phyloP scores from a whole-genome alignment of 169 alveolate species.

The Perkinsus marinus region DNA sequence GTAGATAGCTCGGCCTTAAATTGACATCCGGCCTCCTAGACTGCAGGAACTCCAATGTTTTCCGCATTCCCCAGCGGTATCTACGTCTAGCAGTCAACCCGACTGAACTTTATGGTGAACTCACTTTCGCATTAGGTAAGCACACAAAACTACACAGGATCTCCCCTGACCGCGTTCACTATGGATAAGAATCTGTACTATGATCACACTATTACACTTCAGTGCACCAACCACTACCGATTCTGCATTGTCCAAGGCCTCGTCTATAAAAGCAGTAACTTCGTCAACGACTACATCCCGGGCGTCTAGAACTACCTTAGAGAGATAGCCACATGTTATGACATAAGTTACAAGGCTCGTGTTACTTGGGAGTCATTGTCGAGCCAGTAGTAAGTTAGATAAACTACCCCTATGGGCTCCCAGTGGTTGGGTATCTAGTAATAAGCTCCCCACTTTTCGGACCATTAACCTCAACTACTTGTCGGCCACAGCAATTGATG shows the following conservation, averaged over 20 bases:
- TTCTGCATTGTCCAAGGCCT: conserved; percentile 37
- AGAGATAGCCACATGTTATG: background rate
- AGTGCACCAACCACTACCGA: conserved; percentile 14
- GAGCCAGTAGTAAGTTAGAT: conserved; percentile 61
- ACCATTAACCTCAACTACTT: conserved; percentile 12
- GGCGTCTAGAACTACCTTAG: conserved; percentile 47
- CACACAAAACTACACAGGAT: conserved; percentile 54
- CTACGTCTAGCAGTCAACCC: background rate
- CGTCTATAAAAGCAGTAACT: conserved; percentile 44
- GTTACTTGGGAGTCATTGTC: conserved; percentile 59
- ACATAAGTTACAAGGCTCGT: background rate
- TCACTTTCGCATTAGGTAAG: conserved; percentile 50
- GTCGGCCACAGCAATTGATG: conserved; percentile 65
- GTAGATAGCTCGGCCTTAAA: conserved; percentile 46
- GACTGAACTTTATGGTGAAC: background rate
- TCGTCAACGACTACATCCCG: conserved; percentile 44
- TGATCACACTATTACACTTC: background rate
- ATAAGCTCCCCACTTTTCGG: background rate
- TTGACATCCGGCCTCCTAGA: conserved; percentile 58
- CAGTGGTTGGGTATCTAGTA: conserved; percentile 44
- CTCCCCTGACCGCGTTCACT: conserved; percentile 57
- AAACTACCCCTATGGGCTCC: conserved; percentile 67
- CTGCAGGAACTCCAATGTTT: conserved; percentile 51
- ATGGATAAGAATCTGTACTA: conserved; percentile 35
- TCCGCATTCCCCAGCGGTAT: conserved; percentile 53